A percentile compares a stretch with the other conserved stretches of the same genome.
Evolutionary conservation across 2,329 filamentous ascomycete genomes (phyloP).

Genomic region (Biscogniauxia marginata): DNA sequence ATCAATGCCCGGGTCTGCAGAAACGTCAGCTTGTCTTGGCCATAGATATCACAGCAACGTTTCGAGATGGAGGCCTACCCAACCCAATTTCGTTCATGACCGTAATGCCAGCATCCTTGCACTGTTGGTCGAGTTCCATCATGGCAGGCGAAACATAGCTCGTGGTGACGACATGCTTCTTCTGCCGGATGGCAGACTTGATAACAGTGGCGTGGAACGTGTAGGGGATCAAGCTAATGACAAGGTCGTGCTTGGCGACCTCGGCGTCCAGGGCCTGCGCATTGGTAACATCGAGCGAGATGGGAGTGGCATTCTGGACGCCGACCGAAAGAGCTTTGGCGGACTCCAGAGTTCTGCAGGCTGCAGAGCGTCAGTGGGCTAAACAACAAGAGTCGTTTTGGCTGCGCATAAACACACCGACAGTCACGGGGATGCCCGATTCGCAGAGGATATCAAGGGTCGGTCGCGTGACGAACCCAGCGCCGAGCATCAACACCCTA

Average conservation of each 20-base stretch:
- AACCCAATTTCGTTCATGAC: constrained; percentile 96
- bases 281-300: constrained; percentile 82
- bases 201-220: constrained; percentile 86
- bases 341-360: constrained; percentile 76
- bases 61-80: constrained; percentile 22
- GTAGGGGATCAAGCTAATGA: constrained; percentile 86
- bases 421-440: constrained; percentile 62
- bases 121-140: constrained; percentile 78
- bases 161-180: constrained; percentile 96
- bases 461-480: constrained; percentile 48
- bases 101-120: constrained; percentile 89
- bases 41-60: not conserved
- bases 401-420: constrained; percentile 47
- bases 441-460: constrained; percentile 63
- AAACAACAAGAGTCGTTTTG: not conserved
- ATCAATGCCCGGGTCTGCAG: constrained; percentile 67
- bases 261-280: constrained; percentile 74
- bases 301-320: constrained; percentile 70
- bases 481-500: constrained; percentile 53
- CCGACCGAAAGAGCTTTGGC: constrained; percentile 74
- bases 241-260: constrained; percentile 75
- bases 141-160: constrained; percentile 91
- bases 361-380: constrained; percentile 39
- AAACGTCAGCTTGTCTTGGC: not conserved
- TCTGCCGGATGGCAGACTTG: constrained; percentile 86